These are phyloP conservation scores for Leccinum laetum DNA, from an alignment of 1,284 basidiomycete genomes.

Conservation along the genomic window DNA sequence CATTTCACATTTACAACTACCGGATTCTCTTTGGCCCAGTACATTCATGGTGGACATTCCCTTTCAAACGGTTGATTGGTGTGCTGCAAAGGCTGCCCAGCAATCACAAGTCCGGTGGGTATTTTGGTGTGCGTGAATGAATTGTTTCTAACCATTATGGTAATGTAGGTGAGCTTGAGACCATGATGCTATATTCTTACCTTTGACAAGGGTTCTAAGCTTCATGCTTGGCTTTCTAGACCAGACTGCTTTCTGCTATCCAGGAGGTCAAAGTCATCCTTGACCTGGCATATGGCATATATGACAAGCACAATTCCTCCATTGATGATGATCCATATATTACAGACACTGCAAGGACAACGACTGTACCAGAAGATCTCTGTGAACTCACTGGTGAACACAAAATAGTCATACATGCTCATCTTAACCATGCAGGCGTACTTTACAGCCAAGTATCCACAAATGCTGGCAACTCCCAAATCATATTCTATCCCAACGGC, in stretches of 20 bases:
- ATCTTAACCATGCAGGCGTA: not conserved
- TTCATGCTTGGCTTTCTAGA: not conserved
- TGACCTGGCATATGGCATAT: not conserved
- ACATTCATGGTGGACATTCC: slow-evolving; percentile 11
- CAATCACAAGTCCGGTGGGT: not conserved
- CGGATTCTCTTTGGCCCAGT: slow-evolving; percentile 11
- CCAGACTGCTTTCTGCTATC: not conserved
- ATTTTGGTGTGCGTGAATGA: not conserved
- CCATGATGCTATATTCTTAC: not conserved
- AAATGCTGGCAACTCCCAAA: not conserved
- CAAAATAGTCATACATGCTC: not conserved
- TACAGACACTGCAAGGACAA: not conserved
- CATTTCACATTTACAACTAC: slow-evolving; percentile 9
- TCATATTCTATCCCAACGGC: not conserved
- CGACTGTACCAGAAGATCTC: not conserved
- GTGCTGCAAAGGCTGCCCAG: not conserved
- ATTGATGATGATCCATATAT: not conserved
- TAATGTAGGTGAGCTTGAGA: not conserved
- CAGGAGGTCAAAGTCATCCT: not conserved
- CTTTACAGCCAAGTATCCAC: not conserved
- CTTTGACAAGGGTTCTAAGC: not conserved
- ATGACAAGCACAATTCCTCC: not conserved
- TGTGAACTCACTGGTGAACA: no score
- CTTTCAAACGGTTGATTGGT: slow-evolving; percentile 2
- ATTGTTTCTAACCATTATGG: not conserved